Conservation (phyloP, 331 rosid species). For the Quercus lobata region DNA sequence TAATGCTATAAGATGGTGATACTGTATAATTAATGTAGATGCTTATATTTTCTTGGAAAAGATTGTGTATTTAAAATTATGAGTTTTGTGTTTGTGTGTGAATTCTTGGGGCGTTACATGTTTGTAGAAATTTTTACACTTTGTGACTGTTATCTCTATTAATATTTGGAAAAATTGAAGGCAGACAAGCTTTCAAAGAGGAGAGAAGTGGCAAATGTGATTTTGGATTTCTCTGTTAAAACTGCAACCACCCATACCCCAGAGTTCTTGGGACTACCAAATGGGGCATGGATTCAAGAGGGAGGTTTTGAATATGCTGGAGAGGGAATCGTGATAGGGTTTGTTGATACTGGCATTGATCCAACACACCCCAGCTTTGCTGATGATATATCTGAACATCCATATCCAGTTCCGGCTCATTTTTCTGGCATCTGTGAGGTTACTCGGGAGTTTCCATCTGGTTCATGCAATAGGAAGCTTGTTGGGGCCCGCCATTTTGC, state of each 20-base stretch:
- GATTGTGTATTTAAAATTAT: background rate
- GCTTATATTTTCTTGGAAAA: background rate
- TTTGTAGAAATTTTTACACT: background rate
- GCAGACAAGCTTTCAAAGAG: conserved; percentile 78
- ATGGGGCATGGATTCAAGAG: conserved; percentile 85
- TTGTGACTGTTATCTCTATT: background rate
- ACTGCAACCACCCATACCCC: conserved; percentile 98
- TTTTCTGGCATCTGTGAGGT: conserved; percentile 94
- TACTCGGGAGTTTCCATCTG: conserved; percentile 96
- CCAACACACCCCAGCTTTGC: conserved; percentile 86
- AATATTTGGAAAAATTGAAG: conserved; percentile 31
- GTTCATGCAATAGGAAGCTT: conserved; percentile 97
- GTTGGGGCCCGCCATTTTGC: conserved; percentile 99
- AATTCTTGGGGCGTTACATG: background rate
- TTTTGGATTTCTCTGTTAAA: conserved; percentile 85
- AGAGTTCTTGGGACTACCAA: conserved; percentile 87
- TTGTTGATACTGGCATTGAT: conserved; percentile 95
- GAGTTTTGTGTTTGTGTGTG: background rate
- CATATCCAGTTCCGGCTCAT: conserved; percentile 81
- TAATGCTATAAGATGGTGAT: conserved; percentile 8
- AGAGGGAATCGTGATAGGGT: conserved; percentile 87
- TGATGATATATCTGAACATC: conserved; percentile 39
- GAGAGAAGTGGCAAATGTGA: conserved; percentile 78
- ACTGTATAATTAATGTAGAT: background rate
- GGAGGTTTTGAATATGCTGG: conserved; percentile 96